phyloP scores from a whole-genome alignment of 805 yeast genomes.

The Candida tibetensis region DNA sequence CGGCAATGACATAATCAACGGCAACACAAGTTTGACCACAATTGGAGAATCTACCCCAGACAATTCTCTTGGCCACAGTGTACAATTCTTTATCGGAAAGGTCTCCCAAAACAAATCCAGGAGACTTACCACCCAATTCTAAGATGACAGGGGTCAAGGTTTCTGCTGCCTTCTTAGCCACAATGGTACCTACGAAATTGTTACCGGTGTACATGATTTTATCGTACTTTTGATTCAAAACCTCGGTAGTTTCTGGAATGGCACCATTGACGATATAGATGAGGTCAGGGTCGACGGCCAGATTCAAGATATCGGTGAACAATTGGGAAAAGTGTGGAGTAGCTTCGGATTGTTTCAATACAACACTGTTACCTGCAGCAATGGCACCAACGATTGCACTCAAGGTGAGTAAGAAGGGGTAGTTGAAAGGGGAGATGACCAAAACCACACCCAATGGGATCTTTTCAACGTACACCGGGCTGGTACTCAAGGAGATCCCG shows the following conservation, averaged over 20 bases:
- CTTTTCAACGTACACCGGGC: slow-evolving; percentile 31
- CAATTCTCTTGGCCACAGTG: slow-evolving; percentile 55
- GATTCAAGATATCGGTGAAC: slow-evolving; percentile 53
- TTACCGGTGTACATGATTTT: slow-evolving; percentile 87
- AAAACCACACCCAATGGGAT: slow-evolving; percentile 63
- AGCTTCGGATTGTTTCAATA: slow-evolving; percentile 72
- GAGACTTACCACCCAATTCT: slow-evolving; percentile 93
- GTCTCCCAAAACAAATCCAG: slow-evolving; percentile 63
- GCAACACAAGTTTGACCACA: slow-evolving; percentile 92
- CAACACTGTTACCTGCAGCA: slow-evolving; percentile 81
- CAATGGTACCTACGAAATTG: slow-evolving; percentile 67
- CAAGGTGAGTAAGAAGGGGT: slow-evolving; percentile 63
- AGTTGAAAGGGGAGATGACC: slow-evolving; percentile 78
- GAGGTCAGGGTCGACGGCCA: slow-evolving; percentile 54
- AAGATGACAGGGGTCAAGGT: slow-evolving; percentile 74
- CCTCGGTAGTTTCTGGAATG: slow-evolving; percentile 54
- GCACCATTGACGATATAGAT: slow-evolving; percentile 72
- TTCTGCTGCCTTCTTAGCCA: slow-evolving; percentile 81
- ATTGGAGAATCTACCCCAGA: slow-evolving; percentile 76
- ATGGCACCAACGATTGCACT: slow-evolving; percentile 75
- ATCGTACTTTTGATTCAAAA: slow-evolving; percentile 68
- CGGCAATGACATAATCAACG: slow-evolving; percentile 78
- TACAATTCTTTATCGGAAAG: slow-evolving; percentile 43
- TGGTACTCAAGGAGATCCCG: slow-evolving; percentile 33
- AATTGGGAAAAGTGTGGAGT: slow-evolving; percentile 59